These are phyloP conservation scores for Termitomyces heimii DNA, from an alignment of 768 basidiomycete genomes.

Conservation along the genomic window DNA sequence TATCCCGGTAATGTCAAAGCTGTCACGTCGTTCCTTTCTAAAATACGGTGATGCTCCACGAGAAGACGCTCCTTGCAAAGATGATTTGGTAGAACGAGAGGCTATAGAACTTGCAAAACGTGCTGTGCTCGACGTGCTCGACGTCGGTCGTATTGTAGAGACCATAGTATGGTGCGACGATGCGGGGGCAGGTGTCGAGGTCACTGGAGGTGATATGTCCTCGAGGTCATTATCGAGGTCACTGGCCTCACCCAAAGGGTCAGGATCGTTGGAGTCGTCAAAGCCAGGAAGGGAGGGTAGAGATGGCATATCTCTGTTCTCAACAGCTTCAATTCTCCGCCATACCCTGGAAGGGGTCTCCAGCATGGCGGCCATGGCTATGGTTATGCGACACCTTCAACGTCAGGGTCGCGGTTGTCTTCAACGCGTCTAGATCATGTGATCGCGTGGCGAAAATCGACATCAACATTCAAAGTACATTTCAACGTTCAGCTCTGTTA, in stretches of 20 bases:
- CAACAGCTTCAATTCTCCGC: constrained; percentile 75
- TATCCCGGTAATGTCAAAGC: constrained; percentile 58
- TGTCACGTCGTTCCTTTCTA: constrained; percentile 32
- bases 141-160: constrained; percentile 40
- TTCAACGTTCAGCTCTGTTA: background rate
- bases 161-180: constrained; percentile 38
- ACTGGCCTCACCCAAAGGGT: constrained; percentile 19
- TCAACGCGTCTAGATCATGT: constrained; percentile 15
- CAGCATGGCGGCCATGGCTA: constrained; percentile 43
- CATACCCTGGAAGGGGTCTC: constrained; percentile 85
- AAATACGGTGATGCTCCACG: constrained; percentile 21
- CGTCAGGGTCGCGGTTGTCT: background rate
- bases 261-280: constrained; percentile 51
- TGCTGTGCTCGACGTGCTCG: constrained; percentile 41
- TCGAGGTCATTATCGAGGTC: constrained; percentile 34
- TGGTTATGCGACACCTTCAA: background rate
- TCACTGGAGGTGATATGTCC: constrained; percentile 45
- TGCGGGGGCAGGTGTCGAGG: constrained; percentile 56
- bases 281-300: constrained; percentile 71
- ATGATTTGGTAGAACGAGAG: constrained; percentile 50
- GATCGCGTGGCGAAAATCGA: constrained; percentile 17
- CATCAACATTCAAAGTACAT: background rate
- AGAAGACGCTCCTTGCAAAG: constrained; percentile 21
- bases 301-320: constrained; percentile 75
- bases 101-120: constrained; percentile 43